A percentile compares a stretch with the other conserved stretches of the same genome.
These are phyloP conservation scores for Penicillium cataractarum DNA, from an alignment of 495 filamentous ascomycete species.

Conservation along the genomic window DNA sequence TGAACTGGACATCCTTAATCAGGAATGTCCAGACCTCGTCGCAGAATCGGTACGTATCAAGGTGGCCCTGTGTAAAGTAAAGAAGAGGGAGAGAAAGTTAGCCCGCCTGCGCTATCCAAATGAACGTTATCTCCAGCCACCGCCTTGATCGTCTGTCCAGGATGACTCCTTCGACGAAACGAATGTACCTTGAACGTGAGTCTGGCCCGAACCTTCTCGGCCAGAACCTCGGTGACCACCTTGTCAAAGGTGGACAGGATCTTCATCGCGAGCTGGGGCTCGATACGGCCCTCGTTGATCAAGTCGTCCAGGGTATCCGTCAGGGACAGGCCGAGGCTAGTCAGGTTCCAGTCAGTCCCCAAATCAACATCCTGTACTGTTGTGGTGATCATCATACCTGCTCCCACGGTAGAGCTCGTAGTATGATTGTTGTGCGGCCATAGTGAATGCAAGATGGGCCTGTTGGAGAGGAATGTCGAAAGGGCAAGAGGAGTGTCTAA, in stretches of 20 bases:
- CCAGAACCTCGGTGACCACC: slow-evolving; percentile 82
- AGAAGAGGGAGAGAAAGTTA: slow-evolving; percentile 16
- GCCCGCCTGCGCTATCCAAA: slow-evolving; percentile 7
- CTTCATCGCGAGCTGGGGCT: slow-evolving; percentile 98
- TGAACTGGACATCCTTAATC: slow-evolving; percentile 97
- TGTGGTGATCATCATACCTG: slow-evolving; percentile 62
- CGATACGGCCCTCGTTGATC: slow-evolving; percentile 89
- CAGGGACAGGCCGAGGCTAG: slow-evolving; percentile 85
- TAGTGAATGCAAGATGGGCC: slow-evolving; percentile 16
- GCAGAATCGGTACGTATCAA: slow-evolving; percentile 99
- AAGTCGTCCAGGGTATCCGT: slow-evolving; percentile 96
- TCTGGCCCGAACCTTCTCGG: slow-evolving; percentile 87
- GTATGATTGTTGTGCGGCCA: slow-evolving; percentile 54
- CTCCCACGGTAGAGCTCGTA: slow-evolving; percentile 98
- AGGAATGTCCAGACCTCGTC: slow-evolving; percentile 99
- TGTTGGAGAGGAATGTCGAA: slow-evolving; percentile 13
- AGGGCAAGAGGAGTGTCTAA: slow-evolving; percentile 22
- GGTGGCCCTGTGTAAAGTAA: slow-evolving; percentile 68
- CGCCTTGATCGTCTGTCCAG: not conserved
- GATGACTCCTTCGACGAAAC: slow-evolving; percentile 2
- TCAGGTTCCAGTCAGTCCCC: slow-evolving; percentile 22
- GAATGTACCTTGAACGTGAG: slow-evolving; percentile 82
- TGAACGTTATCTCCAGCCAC: not conserved
- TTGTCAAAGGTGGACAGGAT: slow-evolving; percentile 92
- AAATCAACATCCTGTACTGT: not conserved